Percentiles rank a stretch among this genome's conserved stretches.
Evolutionary conservation across 805 yeast species (phyloP).

Genomic region (Kazachstania taianensis): DNA sequence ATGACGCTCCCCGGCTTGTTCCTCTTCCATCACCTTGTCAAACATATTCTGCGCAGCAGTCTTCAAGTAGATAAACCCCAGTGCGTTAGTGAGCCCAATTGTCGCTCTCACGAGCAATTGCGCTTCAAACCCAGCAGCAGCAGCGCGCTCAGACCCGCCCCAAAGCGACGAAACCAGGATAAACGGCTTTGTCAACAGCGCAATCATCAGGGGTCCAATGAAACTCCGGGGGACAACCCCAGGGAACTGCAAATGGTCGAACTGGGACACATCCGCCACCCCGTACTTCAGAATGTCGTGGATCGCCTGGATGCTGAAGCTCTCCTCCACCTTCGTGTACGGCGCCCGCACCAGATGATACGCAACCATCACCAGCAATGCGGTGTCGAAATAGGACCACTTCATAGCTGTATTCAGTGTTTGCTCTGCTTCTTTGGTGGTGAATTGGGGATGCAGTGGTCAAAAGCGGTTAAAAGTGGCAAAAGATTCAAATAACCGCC

Average conservation of each 20-base stretch:
- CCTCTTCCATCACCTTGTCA: conserved; percentile 8
- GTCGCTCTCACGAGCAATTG: conserved; percentile 49
- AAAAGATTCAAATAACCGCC: too few species aligned
- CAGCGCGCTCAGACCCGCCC: conserved; percentile 4
- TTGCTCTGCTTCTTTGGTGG: too few species aligned
- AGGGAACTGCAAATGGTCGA: conserved; percentile 72
- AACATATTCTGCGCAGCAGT: conserved; percentile 27
- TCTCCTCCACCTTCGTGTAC: conserved; percentile 87
- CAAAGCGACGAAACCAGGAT: conserved; percentile 8
- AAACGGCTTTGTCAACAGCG: conserved; percentile 37
- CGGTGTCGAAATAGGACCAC: conserved; percentile 23
- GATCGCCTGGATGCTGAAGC: conserved; percentile 82
- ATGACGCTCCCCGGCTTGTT: conserved; percentile 12
- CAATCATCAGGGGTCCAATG: conserved; percentile 53
- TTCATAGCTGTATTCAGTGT: too few species aligned
- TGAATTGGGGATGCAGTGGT: too few species aligned
- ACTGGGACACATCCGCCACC: conserved; percentile 31
- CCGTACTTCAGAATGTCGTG: conserved; percentile 73
- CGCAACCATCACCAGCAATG: conserved; percentile 38
- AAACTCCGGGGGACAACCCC: conserved; percentile 87
- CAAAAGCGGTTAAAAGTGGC: too few species aligned
- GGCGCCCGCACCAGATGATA: conserved; percentile 55
- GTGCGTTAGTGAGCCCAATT: conserved; percentile 53
- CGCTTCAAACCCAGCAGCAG: conserved; percentile 36
- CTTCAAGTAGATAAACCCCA: conserved; percentile 43